Conservation (phyloP, 192 early-diverging fungal genomes). For the Backusella morwellensis region DNA sequence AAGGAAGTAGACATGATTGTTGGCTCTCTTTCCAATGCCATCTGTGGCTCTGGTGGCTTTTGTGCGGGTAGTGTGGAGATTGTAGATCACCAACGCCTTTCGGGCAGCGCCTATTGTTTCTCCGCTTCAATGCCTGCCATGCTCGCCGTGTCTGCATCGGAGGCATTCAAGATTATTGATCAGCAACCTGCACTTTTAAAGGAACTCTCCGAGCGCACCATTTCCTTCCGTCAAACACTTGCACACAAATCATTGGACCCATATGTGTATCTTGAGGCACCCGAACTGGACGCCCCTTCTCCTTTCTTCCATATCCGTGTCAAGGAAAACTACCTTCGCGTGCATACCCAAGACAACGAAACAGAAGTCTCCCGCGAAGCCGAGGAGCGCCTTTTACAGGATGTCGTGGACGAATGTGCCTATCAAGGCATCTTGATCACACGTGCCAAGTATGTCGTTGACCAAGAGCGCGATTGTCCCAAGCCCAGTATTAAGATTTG, state of each 20-base stretch:
- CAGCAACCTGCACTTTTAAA: slow-evolving; percentile 47
- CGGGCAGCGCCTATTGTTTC: slow-evolving; percentile 87
- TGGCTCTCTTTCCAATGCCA: slow-evolving; percentile 76
- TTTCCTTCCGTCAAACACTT: slow-evolving; percentile 48
- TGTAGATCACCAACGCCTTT: slow-evolving; percentile 89
- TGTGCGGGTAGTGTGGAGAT: slow-evolving; percentile 85
- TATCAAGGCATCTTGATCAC: slow-evolving; percentile 85
- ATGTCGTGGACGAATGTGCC: slow-evolving; percentile 74
- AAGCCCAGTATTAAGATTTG: slow-evolving; percentile 83
- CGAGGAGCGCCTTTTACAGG: slow-evolving; percentile 77
- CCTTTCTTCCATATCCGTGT: slow-evolving; percentile 81
- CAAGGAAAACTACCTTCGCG: slow-evolving; percentile 34
- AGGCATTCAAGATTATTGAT: slow-evolving; percentile 70
- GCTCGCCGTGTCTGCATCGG: slow-evolving; percentile 83
- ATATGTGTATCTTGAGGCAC: slow-evolving; percentile 14
- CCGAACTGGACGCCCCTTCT: slow-evolving; percentile 23
- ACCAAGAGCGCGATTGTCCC: slow-evolving; percentile 75
- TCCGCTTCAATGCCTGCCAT: slow-evolving; percentile 95
- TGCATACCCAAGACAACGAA: slow-evolving; percentile 14
- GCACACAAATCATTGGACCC: slow-evolving; percentile 22
- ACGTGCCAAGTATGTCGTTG: slow-evolving; percentile 81
- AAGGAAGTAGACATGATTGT: slow-evolving; percentile 87
- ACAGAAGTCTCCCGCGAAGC: slow-evolving; percentile 50
- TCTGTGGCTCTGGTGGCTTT: slow-evolving; percentile 90
- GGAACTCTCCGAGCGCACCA: slow-evolving; percentile 62